A percentile compares a stretch with the other conserved stretches of the same genome.
These are phyloP conservation scores for Myxozyma kluyveri DNA, from an alignment of 805 yeast genomes.

Conservation along the genomic window DNA sequence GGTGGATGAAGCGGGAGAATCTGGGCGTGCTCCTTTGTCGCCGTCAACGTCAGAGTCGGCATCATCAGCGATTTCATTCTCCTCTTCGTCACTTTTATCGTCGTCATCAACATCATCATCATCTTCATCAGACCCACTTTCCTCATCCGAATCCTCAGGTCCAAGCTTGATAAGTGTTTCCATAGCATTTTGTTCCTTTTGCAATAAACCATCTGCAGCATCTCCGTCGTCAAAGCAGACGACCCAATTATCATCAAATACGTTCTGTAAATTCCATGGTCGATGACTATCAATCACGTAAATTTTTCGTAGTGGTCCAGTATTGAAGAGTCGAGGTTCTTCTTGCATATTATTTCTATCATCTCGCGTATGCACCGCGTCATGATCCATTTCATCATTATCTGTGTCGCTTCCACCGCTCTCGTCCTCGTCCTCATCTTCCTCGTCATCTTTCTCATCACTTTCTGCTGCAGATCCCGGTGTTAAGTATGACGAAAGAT, in stretches of 20 bases:
- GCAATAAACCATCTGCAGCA: conserved; percentile 54
- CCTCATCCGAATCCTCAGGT: conserved; percentile 42
- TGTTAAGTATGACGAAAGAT: conserved; percentile 59
- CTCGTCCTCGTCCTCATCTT: background rate
- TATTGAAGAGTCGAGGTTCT: conserved; percentile 30
- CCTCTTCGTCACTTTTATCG: conserved; percentile 38
- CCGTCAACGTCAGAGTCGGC: conserved; percentile 33
- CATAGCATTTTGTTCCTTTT: conserved; percentile 62
- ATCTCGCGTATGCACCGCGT: conserved; percentile 19
- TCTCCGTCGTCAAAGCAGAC: conserved; percentile 83
- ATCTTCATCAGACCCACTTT: conserved; percentile 35
- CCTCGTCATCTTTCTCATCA: conserved; percentile 30
- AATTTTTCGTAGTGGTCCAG: conserved; percentile 49
- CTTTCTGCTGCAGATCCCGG: conserved; percentile 22
- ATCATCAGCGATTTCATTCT: conserved; percentile 13
- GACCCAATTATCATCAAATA: conserved; percentile 77
- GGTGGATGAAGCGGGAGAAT: conserved; percentile 5
- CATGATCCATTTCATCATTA: conserved; percentile 35
- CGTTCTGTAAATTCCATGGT: conserved; percentile 94
- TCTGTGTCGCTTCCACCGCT: conserved; percentile 27
- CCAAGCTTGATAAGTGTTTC: conserved; percentile 39
- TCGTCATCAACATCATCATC: conserved; percentile 42
- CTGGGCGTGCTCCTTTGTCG: conserved; percentile 11
- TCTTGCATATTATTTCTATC: conserved; percentile 31
- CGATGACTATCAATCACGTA: conserved; percentile 88